A percentile compares a stretch with the other conserved stretches of the same genome.
Conservation (phyloP, 345 rosid genomes). For the Kernera saxatilis region DNA sequence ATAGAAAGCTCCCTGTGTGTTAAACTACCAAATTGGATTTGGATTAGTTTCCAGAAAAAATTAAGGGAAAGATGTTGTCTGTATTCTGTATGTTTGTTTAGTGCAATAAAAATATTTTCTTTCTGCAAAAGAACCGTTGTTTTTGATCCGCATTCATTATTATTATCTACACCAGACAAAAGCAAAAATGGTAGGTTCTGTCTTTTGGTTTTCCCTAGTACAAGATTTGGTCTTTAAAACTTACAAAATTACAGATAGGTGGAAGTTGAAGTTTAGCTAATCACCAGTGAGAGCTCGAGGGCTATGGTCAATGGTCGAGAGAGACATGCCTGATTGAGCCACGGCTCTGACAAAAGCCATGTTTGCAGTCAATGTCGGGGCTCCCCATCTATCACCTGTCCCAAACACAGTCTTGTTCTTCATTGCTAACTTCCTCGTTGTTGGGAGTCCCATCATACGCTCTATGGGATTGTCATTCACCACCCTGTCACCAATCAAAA, state of each 20-base stretch:
- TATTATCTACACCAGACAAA: background rate
- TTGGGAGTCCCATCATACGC: constrained; percentile 66
- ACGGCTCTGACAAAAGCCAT: constrained; percentile 86
- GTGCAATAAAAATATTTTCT: background rate
- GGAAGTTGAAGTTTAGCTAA: constrained; percentile 1
- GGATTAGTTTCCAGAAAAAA: background rate
- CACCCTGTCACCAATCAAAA: constrained; percentile 42
- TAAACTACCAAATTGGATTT: constrained; percentile 5
- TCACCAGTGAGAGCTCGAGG: constrained; percentile 88
- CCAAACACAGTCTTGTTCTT: constrained; percentile 86
- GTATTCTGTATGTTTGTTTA: constrained; percentile 8
- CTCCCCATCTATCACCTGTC: constrained; percentile 77
- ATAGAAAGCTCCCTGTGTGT: constrained; percentile 2
- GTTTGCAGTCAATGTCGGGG: constrained; percentile 86
- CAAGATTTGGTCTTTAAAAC: background rate
- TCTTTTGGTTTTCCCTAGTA: background rate
- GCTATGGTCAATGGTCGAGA: constrained; percentile 61
- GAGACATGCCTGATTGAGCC: constrained; percentile 87
- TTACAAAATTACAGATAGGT: background rate
- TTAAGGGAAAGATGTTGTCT: constrained; percentile 8
- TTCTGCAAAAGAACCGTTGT: background rate
- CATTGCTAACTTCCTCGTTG: constrained; percentile 80
- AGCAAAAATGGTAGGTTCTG: background rate
- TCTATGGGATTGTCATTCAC: constrained; percentile 73
- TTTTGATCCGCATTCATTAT: background rate